A percentile compares a stretch with the other conserved stretches of the same genome.
Conservation (phyloP, 202 grass and related monocot genomes). For the Digitaria exilis region DNA sequence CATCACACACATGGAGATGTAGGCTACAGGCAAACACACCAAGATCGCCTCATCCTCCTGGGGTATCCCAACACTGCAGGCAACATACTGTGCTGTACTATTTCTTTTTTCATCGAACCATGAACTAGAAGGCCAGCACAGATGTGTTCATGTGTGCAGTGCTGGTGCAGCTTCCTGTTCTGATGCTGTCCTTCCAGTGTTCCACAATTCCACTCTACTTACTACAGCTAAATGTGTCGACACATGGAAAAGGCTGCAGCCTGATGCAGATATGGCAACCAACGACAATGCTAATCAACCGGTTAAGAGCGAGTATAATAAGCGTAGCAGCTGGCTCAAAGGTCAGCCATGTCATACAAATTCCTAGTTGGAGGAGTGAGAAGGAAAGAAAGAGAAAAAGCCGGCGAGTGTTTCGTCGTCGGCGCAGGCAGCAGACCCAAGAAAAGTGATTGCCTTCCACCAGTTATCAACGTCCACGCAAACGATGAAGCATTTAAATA, state of each 20-base stretch:
- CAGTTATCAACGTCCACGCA: too few relatives aligned
- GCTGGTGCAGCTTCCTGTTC: background rate
- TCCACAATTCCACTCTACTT: background rate
- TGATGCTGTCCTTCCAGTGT: background rate
- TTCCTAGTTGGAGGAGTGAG: too few relatives aligned
- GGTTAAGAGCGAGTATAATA: too few relatives aligned
- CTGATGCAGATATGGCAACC: background rate
- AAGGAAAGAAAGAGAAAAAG: too few relatives aligned
- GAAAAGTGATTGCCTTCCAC: too few relatives aligned
- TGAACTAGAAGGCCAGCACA: background rate
- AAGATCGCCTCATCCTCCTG: background rate
- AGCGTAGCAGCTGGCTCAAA: too few relatives aligned
- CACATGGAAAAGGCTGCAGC: background rate
- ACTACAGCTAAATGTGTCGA: constrained; percentile 5
- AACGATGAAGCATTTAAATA: too few relatives aligned
- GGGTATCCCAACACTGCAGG: constrained; percentile 17
- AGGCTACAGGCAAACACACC: constrained; percentile 10
- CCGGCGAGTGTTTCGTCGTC: too few relatives aligned
- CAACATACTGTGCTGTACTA: background rate
- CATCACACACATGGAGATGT: constrained; percentile 29
- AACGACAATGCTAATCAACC: background rate
- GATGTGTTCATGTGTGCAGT: constrained; percentile 14
- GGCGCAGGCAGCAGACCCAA: too few relatives aligned
- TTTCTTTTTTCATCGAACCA: background rate
- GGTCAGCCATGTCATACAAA: too few relatives aligned